Evolutionary conservation across 2,329 filamentous ascomycete genomes (phyloP).

Genomic region (Ophiocordyceps camponoti-floridani): DNA sequence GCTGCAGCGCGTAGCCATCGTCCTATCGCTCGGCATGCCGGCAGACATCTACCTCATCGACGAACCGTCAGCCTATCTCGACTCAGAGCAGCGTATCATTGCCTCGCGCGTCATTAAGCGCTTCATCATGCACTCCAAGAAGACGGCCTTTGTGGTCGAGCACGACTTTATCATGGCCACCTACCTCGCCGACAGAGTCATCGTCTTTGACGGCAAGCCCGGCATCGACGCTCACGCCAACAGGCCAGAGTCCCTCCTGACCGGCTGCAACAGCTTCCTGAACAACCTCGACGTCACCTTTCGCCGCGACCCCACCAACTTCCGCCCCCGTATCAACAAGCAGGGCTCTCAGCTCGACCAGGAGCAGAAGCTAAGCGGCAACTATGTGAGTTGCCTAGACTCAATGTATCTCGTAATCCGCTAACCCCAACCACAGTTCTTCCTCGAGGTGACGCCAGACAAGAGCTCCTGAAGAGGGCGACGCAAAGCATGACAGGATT

Average conservation of each 20-base stretch:
- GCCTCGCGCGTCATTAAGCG: conserved; percentile 96
- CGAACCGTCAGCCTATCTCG: conserved; percentile 91
- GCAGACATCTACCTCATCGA: conserved; percentile 98
- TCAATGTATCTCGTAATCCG: not conserved
- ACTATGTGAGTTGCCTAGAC: conserved; percentile 49
- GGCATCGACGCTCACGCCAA: conserved; percentile 80
- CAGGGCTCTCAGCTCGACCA: conserved; percentile 87
- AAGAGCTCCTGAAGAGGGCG: conserved; percentile 42
- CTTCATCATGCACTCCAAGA: conserved; percentile 99
- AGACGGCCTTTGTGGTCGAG: conserved; percentile 97
- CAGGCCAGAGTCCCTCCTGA: conserved; percentile 76
- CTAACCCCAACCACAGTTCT: conserved; percentile 43
- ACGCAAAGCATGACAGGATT: conserved; percentile 14
- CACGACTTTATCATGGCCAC: conserved; percentile 98
- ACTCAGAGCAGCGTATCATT: conserved; percentile 98
- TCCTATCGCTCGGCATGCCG: conserved; percentile 84
- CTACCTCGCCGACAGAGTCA: conserved; percentile 73
- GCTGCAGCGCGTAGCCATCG: conserved; percentile 96
- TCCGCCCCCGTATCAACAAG: conserved; percentile 97
- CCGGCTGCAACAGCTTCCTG: conserved; percentile 90
- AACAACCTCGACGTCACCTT: conserved; percentile 97
- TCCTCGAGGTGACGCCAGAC: conserved; percentile 61
- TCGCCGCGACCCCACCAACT: conserved; percentile 92
- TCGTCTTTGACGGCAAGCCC: conserved; percentile 92
- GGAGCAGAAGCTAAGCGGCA: conserved; percentile 85